These are phyloP conservation scores for Pholiota conissans DNA, from an alignment of 768 basidiomycete genomes.

Conservation along the genomic window DNA sequence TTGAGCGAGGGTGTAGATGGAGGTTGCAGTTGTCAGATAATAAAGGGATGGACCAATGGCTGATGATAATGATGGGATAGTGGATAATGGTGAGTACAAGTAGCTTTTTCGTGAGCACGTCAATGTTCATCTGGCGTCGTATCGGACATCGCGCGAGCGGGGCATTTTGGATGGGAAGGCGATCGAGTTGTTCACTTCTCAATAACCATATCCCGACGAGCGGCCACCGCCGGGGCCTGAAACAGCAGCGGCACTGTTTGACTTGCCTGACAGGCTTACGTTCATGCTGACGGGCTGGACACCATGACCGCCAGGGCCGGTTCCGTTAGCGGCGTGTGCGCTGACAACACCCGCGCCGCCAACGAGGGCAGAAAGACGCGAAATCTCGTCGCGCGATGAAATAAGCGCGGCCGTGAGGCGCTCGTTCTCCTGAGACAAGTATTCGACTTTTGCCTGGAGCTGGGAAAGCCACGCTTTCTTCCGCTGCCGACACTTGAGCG, in stretches of 20 bases:
- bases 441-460: conserved; percentile 93
- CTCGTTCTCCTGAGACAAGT: conserved; percentile 91
- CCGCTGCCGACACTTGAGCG: conserved; percentile 97
- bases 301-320: conserved; percentile 29
- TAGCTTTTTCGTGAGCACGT: conserved; percentile 1
- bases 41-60: no score
- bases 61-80: background rate
- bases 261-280: conserved; percentile 34
- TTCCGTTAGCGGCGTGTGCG: conserved; percentile 26
- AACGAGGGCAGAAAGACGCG: conserved; percentile 74
- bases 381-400: conserved; percentile 88
- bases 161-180: background rate
- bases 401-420: conserved; percentile 85
- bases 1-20: background rate
- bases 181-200: background rate
- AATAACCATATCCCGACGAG: conserved; percentile 42
- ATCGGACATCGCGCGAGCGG: background rate
- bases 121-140: conserved; percentile 1
- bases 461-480: conserved; percentile 98
- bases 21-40: conserved; percentile 1
- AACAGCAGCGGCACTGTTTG: conserved; percentile 26
- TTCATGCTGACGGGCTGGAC: conserved; percentile 48
- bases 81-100: conserved; percentile 1
- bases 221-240: conserved; percentile 31
- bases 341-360: conserved; percentile 61